Evolutionary conservation across 352 stramenopile species (phyloP), one percentile per base, ranked within the genome.

Genomic region (Phytophthora pseudosyringae): DNA sequence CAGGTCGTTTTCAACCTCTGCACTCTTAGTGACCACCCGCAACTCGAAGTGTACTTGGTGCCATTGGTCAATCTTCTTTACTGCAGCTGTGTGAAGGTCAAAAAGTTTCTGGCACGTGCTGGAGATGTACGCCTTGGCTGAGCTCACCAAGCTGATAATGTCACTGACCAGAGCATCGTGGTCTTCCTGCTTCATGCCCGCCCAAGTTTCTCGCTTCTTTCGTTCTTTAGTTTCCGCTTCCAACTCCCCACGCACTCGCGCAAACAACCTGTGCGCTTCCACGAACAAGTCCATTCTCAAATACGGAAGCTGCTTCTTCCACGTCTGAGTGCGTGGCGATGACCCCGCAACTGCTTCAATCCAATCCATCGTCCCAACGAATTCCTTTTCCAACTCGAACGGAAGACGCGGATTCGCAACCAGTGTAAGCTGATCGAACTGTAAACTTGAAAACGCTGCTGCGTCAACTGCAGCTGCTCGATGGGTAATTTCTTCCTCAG

Each of bases 341-440:
- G 18, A 12, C 28, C 43, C 31, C 1, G 38, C 45, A 6, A 44
- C 32, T 7, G 67, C 58, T 66, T 67, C 58, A 36, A 49, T 44
- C 75, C 75, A 86, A 53, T 80, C 59, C 5, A 82, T 50, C 1
- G 70, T 80, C 2, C 70, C 73, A 18, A 70, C 31, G 11, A 45
- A 62, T 11, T 71, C 21, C 21, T 82, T 87, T 18, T 72, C 75
- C 1, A 68, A 51, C 8, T 33, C 69, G 47, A 83, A 70, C 5
- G 72, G 64, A n/a, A 79, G 36, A 5, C 21, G 28, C 11, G 43
- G 5, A 12, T 78, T 43, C 1, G 66, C 26, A 11, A 90, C 31
- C 15, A 93, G 61, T 13, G 68, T 65, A 4, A 93, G 41, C 44
- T 91, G 84, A 43, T 93, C 84, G 49, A 88, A 83, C 10, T 76